Evolutionary conservation across 768 basidiomycete species (phyloP).

Genomic region (Pholiota microspora): DNA sequence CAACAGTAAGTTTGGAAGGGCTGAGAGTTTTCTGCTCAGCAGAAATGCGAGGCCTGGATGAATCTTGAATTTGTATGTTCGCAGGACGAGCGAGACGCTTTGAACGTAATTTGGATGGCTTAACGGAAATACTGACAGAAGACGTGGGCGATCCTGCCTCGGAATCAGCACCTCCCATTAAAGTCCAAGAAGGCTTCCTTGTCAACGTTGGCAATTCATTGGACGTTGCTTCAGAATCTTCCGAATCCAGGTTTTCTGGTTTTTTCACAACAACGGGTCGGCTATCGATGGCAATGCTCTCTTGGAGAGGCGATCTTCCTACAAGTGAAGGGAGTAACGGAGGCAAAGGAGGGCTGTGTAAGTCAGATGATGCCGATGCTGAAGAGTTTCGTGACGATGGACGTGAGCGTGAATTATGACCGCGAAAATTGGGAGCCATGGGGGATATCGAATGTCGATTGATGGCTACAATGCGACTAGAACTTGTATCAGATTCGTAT

Average conservation of each 20-base stretch:
- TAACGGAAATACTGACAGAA: conserved; percentile 29
- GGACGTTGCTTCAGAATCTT: conserved; percentile 14
- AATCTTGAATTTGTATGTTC: conserved; percentile 45
- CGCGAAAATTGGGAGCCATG: conserved; percentile 57
- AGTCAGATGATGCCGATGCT: conserved; percentile 41
- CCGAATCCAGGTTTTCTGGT: not conserved
- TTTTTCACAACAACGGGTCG: conserved; percentile 3
- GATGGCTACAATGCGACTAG: conserved; percentile 59
- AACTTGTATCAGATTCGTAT: conserved; percentile 52
- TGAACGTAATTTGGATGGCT: conserved; percentile 46
- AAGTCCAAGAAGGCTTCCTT: conserved; percentile 34
- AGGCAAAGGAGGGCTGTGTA: conserved; percentile 22
- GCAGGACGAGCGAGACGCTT: conserved; percentile 51
- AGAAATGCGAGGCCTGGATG: conserved; percentile 15
- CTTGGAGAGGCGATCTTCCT: conserved; percentile 21
- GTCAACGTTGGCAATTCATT: conserved; percentile 15
- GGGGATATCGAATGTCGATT: conserved; percentile 71
- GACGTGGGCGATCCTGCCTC: conserved; percentile 42
- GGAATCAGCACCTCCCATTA: conserved; percentile 23
- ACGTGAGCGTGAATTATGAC: conserved; percentile 27
- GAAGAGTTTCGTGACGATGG: conserved; percentile 41
- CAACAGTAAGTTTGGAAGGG: conserved; percentile 48
- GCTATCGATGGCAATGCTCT: conserved; percentile 17
- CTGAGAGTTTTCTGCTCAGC: conserved; percentile 38
- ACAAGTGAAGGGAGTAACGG: conserved; percentile 12